Evolutionary conservation across 257 asterid species (phyloP).

Genomic region (Solanum boliviense): DNA sequence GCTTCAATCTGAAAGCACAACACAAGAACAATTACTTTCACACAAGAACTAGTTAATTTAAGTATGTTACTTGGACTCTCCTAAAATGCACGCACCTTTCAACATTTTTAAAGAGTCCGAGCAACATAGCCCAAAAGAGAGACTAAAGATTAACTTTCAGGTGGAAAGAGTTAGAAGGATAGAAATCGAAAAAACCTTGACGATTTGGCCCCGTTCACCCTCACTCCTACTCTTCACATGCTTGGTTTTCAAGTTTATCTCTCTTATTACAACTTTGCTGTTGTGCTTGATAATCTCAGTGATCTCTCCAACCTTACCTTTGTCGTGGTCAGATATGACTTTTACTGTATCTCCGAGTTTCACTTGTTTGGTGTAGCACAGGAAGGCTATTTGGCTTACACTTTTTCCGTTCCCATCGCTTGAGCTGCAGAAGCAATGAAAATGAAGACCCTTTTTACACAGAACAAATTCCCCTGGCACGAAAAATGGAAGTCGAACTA

Average conservation of each 20-base stretch:
- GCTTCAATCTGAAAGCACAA: slow-evolving; percentile 64
- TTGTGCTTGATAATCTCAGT: slow-evolving; percentile 56
- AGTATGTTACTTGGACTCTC: neutral
- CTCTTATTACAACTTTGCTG: slow-evolving; percentile 56
- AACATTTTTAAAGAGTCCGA: neutral
- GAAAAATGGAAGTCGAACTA: neutral
- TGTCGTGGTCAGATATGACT: slow-evolving; percentile 86
- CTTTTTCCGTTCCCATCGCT: slow-evolving; percentile 82
- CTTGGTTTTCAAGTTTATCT: slow-evolving; percentile 87
- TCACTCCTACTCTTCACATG: slow-evolving; percentile 74
- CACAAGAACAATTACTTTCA: neutral
- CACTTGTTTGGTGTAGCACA: slow-evolving; percentile 70
- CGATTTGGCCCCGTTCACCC: slow-evolving; percentile 73
- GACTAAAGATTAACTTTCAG: neutral
- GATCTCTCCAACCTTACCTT: slow-evolving; percentile 74
- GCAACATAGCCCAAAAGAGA: neutral
- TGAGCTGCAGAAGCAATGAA: slow-evolving; percentile 35
- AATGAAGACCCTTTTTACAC: neutral
- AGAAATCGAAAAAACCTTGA: slow-evolving; percentile 40
- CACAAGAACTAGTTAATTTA: neutral
- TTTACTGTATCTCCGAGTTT: slow-evolving; percentile 83
- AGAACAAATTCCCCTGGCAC: neutral
- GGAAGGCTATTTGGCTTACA: slow-evolving; percentile 96
- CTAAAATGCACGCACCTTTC: neutral
- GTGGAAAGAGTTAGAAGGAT: neutral